Base-by-base conservation (phyloP, 2,329 filamentous ascomycete genomes). In the Ceratocystis cubensis region DNA sequence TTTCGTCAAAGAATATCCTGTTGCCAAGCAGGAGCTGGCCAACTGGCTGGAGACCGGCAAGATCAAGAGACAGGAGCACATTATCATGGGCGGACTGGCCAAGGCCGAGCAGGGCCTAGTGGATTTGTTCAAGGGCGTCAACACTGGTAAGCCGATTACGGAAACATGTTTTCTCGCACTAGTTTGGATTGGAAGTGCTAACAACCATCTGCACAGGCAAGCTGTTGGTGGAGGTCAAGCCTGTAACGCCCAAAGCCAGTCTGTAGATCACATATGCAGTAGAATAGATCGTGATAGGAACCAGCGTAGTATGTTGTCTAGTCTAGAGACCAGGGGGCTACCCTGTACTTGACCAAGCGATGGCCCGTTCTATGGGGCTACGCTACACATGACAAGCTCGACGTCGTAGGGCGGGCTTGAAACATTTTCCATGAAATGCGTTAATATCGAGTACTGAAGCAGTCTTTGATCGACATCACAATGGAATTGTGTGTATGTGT, bases 21-120 rank as follows among this genome's bases (percentile, higher is more conserved):
- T 76, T 53, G 88, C 86, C 0, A 75, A 81, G 70, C 77, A 81
- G 72, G 80, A 90, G 71, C 76, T 91, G 15, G 80, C 80, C 1
- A 74, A 82, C 69, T 91, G 88, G 88, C 73, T 90, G n/a, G 76
- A 78, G 1, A 84, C 89, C 73, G 88, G 88, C 63, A 89, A 86
- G 76, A 75, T 92, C 69, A 84, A 88, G 80, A 77, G 84, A 67
- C 85, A 86, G 73, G 87, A 91, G 75, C 86, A 85, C 1, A 81
- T 92, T 67, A 75, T 91, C 69, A 81, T 81, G 71, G 88, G 88
- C n/a, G 88, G 88, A 0, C 75, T 91, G 13, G 76, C 78, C 67
- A 79, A 79, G 45, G 86, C 87, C 1, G 85, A 88, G 66, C 75
- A 83, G 70, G 85, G 81, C 0, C 77, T 91, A 65, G 74, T 83